phyloP scores from a whole-genome alignment of 179 eudicot genomes.

The Silene noctiflora region DNA sequence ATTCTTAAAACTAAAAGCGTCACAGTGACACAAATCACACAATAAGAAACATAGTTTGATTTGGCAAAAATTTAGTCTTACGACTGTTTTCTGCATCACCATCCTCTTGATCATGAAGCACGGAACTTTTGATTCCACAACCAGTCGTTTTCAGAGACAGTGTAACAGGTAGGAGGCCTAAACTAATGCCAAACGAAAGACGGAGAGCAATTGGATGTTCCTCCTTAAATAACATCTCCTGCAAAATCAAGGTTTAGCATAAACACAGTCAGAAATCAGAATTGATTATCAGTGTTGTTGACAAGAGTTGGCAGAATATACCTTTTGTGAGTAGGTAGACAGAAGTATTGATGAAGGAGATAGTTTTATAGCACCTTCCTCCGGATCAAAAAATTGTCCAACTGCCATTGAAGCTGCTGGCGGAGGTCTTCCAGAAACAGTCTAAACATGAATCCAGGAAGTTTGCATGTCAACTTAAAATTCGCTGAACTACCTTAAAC shows the following conservation, averaged over 20 bases:
- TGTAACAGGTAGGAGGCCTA: conserved; percentile 78
- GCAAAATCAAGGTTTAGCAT: conserved; percentile 29
- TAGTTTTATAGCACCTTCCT: conserved; percentile 47
- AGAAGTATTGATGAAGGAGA: conserved; percentile 54
- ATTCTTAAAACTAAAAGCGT: neutral
- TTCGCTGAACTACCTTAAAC: neutral
- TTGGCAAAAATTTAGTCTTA: conserved; percentile 34
- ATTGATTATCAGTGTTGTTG: neutral
- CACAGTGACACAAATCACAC: neutral
- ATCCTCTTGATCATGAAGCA: conserved; percentile 58
- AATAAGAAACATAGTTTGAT: neutral
- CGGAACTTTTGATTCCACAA: conserved; percentile 84
- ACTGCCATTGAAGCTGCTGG: conserved; percentile 99
- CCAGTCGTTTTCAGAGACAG: conserved; percentile 69
- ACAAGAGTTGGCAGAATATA: conserved; percentile 18
- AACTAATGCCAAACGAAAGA: conserved; percentile 67
- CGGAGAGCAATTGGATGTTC: conserved; percentile 88
- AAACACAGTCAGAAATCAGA: conserved; percentile 23
- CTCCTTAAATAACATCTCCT: conserved; percentile 71
- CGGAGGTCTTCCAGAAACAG: conserved; percentile 96
- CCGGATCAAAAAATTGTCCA: conserved; percentile 82
- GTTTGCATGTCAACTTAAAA: conserved; percentile 12
- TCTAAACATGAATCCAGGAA: conserved; percentile 40
- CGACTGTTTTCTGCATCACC: conserved; percentile 67
- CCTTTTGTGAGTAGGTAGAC: conserved; percentile 60